These are phyloP conservation scores for Lactarius tabidus DNA, from an alignment of 768 basidiomycete genomes.

Conservation along the genomic window DNA sequence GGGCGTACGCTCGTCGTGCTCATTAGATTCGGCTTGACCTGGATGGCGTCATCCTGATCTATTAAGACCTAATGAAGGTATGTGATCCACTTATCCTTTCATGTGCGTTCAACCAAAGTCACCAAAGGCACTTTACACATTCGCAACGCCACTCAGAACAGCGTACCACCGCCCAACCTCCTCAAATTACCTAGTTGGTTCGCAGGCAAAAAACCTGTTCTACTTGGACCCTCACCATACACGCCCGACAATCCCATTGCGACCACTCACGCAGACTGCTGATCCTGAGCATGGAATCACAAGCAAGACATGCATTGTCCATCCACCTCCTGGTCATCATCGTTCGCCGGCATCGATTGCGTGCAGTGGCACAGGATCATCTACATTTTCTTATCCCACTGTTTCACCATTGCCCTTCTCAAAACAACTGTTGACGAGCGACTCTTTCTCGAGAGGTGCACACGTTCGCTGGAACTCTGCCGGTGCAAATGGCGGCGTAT, in stretches of 20 bases:
- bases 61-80: no score
- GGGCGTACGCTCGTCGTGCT: no score
- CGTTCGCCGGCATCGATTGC: conserved; percentile 27
- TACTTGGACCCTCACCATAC: conserved; percentile 81
- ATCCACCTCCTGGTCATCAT: conserved; percentile 26
- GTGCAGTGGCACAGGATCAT: conserved; percentile 29
- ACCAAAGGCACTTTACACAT: conserved; percentile 84
- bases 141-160: conserved; percentile 94
- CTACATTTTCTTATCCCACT: conserved; percentile 52
- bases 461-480: conserved; percentile 33
- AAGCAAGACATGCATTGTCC: conserved; percentile 1
- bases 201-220: conserved; percentile 83
- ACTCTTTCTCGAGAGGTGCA: conserved; percentile 31
- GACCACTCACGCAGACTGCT: conserved; percentile 39
- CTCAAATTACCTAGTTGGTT: conserved; percentile 95
- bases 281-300: conserved; percentile 5
- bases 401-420: conserved; percentile 62
- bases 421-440: conserved; percentile 36
- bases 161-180: conserved; percentile 95
- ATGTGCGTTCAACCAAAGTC: no score
- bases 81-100: no score
- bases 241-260: conserved; percentile 69
- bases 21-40: no score
- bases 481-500: conserved; percentile 32
- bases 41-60: no score